Conservation (phyloP, 2,329 filamentous ascomycete genomes). For the Peltaster fructicola region DNA sequence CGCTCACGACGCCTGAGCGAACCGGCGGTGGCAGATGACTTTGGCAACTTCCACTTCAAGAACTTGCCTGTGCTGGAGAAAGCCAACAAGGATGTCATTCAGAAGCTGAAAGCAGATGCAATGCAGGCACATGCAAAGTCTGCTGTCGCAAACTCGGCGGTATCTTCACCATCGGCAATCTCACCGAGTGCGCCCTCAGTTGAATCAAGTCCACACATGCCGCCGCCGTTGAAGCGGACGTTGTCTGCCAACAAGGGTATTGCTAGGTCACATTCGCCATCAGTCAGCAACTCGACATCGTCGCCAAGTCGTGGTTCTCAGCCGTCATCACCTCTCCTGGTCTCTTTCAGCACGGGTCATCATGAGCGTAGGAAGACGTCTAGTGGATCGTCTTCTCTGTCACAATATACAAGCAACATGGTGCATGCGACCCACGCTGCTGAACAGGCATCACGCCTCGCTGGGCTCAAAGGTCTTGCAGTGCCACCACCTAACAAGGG, state of each 20-base stretch:
- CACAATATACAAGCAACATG: conserved; percentile 54
- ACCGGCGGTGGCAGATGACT: conserved; percentile 75
- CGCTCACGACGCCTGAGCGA: conserved; percentile 81
- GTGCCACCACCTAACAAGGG: too few species aligned
- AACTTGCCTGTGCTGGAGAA: conserved; percentile 93
- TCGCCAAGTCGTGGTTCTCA: conserved; percentile 77
- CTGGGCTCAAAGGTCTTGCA: too few species aligned
- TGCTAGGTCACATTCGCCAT: conserved; percentile 74
- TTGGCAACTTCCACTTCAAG: conserved; percentile 93
- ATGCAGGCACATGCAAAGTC: conserved; percentile 44
- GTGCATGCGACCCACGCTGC: too few species aligned
- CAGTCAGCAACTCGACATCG: conserved; percentile 61
- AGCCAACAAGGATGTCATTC: conserved; percentile 96
- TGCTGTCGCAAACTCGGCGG: conserved; percentile 23
- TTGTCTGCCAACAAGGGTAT: conserved; percentile 64
- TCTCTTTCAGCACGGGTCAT: conserved; percentile 79
- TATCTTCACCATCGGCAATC: conserved; percentile 16
- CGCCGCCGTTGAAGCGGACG: conserved; percentile 64
- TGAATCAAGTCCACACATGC: conserved; percentile 70
- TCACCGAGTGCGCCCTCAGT: conserved; percentile 48
- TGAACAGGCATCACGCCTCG: too few species aligned
- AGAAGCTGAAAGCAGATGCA: conserved; percentile 83
- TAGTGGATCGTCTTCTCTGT: conserved; percentile 68
- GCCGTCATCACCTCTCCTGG: conserved; percentile 77
- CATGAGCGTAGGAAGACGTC: conserved; percentile 82